Base-by-base conservation (phyloP, 2,329 filamentous ascomycete genomes). In the Pleurostoma richardsiae region DNA sequence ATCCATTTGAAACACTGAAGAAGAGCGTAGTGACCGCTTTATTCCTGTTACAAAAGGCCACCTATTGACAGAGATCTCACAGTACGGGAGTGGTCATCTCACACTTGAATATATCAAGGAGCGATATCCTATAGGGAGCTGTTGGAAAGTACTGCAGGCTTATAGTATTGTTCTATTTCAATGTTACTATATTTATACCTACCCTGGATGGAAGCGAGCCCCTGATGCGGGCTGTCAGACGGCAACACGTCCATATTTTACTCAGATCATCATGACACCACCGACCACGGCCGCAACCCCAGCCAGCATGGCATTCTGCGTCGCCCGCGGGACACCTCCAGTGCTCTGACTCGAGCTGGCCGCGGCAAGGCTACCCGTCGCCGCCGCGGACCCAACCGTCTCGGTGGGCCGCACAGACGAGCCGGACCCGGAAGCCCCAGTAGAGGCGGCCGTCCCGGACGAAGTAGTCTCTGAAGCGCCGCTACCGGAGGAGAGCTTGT, bases 181-280 rank as follows among this genome's bases (percentile, higher is more conserved):
- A 19, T 19, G 19, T 19, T 19, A 19, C 19, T 19, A 19, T 19
- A 19, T 19, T 19, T 2, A 19, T 19, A 19, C 19, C 19, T 19
- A 19, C 19, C 2, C 19, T 19, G 19, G 19, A 19, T 19, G 19
- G 19, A 19, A 19, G 19, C 2, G 19, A 19, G 19, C 19, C 19
- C 19, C 19, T 19, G 19, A 19, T 2, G 19, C 19, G 19, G 19
- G 19, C 19, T 19, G 19, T 19, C 19, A 19, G 19, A 19, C 19
- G 19, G 19, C 19, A 11, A 41, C 36, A 39, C n/a, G 5, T 19
- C 30, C 19, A 19, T 19, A 19, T 19, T 19, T 19, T 19, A 19
- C n/a, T 54, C 61, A 69, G 40, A 70, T 30, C 43, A 67, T 43
- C 52, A 71, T 55, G n/a, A 56, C 62, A 48, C 62, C 55, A 7